Conservation (phyloP, 192 early-diverging fungal genomes). For the Podila minutissima region DNA sequence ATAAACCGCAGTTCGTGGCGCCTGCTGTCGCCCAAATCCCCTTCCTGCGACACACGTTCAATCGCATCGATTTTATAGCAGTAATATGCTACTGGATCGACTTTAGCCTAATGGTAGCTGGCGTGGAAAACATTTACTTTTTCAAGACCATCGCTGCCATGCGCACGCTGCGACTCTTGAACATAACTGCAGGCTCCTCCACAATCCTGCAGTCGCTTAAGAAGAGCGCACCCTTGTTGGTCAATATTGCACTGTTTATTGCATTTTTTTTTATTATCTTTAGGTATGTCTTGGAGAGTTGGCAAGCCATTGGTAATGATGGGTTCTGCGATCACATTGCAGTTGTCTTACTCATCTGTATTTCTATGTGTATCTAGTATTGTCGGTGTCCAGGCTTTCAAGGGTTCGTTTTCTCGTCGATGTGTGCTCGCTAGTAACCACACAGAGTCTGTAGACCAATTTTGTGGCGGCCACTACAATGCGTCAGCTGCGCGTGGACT, state of each 20-base stretch:
- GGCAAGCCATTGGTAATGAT: too few relatives aligned
- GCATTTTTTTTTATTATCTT: slow-evolving; percentile 69
- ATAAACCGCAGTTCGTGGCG: slow-evolving; percentile 23
- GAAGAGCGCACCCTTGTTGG: slow-evolving; percentile 63
- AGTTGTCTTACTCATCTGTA: not conserved
- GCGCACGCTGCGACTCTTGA: slow-evolving; percentile 60
- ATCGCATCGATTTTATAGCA: slow-evolving; percentile 66
- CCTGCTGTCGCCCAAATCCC: slow-evolving; percentile 32
- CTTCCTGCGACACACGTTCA: slow-evolving; percentile 70
- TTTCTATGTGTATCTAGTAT: slow-evolving; percentile 43
- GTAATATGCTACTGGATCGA: slow-evolving; percentile 67
- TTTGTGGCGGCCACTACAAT: slow-evolving; percentile 50
- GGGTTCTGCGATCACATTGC: too few relatives aligned
- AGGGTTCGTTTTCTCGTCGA: slow-evolving; percentile 62
- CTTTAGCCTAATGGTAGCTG: slow-evolving; percentile 50
- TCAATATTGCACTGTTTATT: slow-evolving; percentile 66
- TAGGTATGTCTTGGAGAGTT: slow-evolving; percentile 31
- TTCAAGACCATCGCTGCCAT: slow-evolving; percentile 64
- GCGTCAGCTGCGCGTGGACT: not conserved
- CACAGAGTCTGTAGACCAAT: slow-evolving; percentile 10
- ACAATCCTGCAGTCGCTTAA: slow-evolving; percentile 68
- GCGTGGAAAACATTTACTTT: slow-evolving; percentile 53
- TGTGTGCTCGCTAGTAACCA: slow-evolving; percentile 52
- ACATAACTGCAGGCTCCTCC: slow-evolving; percentile 62
- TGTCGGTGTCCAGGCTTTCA: slow-evolving; percentile 69